A percentile compares a stretch with the other conserved stretches of the same genome.
Conservation (phyloP, 345 rosid genomes). For the Raphanus sativus region DNA sequence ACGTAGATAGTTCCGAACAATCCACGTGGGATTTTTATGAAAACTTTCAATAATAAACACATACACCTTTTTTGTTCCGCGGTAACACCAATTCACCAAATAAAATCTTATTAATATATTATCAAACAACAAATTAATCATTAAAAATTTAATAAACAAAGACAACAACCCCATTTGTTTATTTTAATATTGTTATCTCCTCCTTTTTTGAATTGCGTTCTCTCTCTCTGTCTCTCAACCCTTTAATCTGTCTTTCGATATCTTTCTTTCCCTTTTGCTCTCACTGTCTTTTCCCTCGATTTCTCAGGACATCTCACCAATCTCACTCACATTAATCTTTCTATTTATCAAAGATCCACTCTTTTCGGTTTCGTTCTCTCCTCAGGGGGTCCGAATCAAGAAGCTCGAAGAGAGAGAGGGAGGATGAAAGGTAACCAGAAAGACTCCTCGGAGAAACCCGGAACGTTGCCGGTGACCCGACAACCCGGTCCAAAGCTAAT, state of each 20-base stretch:
- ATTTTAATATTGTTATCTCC: background rate
- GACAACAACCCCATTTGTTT: slow-evolving; percentile 14
- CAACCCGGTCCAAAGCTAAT: slow-evolving; percentile 60
- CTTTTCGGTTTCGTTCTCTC: slow-evolving; percentile 31
- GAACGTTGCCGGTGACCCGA: slow-evolving; percentile 47
- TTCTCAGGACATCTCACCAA: slow-evolving; percentile 19
- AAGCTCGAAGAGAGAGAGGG: background rate
- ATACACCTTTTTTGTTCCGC: slow-evolving; percentile 2
- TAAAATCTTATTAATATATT: no score
- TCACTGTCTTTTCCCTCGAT: slow-evolving; percentile 28
- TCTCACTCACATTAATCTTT: slow-evolving; percentile 29
- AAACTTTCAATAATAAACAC: slow-evolving; percentile 11
- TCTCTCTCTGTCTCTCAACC: slow-evolving; percentile 16
- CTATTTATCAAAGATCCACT: slow-evolving; percentile 36
- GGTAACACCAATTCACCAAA: slow-evolving; percentile 8
- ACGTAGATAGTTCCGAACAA: slow-evolving; percentile 9
- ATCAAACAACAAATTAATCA: background rate
- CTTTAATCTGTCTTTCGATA: slow-evolving; percentile 23
- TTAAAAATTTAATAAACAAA: background rate
- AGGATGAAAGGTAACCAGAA: slow-evolving; percentile 40
- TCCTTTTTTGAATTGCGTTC: slow-evolving; percentile 11
- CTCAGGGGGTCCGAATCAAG: background rate
- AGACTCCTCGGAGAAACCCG: slow-evolving; percentile 53
- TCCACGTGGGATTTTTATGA: slow-evolving; percentile 20
- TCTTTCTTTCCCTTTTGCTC: slow-evolving; percentile 7